phyloP scores from a whole-genome alignment of 2,329 filamentous ascomycete genomes.

The Beauveria sp. region DNA sequence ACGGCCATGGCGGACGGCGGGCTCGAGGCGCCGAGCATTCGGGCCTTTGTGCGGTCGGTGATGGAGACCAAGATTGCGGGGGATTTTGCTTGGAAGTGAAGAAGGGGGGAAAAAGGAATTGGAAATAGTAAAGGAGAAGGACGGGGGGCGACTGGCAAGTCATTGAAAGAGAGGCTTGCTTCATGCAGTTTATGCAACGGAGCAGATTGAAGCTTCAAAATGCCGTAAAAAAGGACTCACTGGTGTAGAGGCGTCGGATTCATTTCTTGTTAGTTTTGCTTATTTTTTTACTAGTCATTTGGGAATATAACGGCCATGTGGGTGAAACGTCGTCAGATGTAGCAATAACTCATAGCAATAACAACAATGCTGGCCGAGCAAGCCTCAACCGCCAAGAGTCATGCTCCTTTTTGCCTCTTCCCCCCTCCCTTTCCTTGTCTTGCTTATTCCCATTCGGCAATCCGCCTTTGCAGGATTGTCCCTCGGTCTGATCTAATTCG shows the following conservation, averaged over 20 bases:
- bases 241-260: constrained; percentile 7
- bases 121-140: neutral
- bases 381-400: neutral
- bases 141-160: neutral
- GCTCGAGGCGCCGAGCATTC: constrained; percentile 41
- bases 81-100: constrained; percentile 48
- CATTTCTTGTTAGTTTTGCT: neutral
- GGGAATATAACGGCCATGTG: neutral
- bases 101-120: constrained; percentile 16
- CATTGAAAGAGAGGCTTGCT: neutral
- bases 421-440: neutral
- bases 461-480: neutral
- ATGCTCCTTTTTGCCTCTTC: neutral
- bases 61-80: constrained; percentile 47
- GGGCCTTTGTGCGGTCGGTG: constrained; percentile 53
- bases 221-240: neutral
- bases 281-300: neutral
- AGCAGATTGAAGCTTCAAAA: neutral
- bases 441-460: neutral
- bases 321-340: constrained; percentile 1
- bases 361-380: neutral
- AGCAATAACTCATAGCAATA: neutral
- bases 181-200: neutral
- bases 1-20: constrained; percentile 36
- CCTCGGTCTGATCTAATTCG: neutral